Evolutionary conservation across 345 rosid species (phyloP), one percentile per base, ranked within the genome.

Genomic region (Lenwebbia sp.): DNA sequence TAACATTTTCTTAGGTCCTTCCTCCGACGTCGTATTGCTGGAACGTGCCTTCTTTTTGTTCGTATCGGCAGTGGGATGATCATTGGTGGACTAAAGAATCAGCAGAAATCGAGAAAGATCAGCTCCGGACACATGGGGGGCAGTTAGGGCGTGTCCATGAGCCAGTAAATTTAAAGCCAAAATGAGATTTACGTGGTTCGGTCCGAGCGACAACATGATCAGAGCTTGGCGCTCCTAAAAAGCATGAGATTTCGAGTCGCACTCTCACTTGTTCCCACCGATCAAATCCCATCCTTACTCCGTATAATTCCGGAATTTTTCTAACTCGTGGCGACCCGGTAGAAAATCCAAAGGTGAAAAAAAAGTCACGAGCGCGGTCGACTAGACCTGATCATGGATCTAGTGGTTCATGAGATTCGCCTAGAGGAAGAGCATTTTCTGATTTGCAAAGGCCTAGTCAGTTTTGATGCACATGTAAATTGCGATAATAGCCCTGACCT

Each of bases 401-500:
- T 0, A 2, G 10, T 12, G 8, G 1, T 62, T 62, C 3, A 30
- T 5, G 44, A 4, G 47, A n/a, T n/a, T n/a, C n/a, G n/a, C n/a
- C n/a, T n/a, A n/a, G n/a, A n/a, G n/a, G n/a, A n/a, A n/a, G n/a
- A n/a, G n/a, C n/a, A n/a, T n/a, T n/a, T n/a, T n/a, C n/a, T n/a
- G 5, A 13, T n/a, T 14, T 28, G 37, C 17, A 14, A 6, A 28
- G 40, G 21, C 41, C 10, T 15, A 11, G 76, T 41, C 23, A 30
- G 15, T 30, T 37, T 65, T 3, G 23, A 62, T 4, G 75, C 21
- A 53, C 22, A 15, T 1, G 17, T 51, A 51, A 51, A 51, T 53
- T 6, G 22, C 55, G 6, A 53, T 15, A 53, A 53, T 65, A 7
- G 41, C 4, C 76, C 23, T 11, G 37, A 30, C 41, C 37, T 4